phyloP scores from a whole-genome alignment of 371 early-diverging fungal genomes.

The Mortierella sp. region DNA sequence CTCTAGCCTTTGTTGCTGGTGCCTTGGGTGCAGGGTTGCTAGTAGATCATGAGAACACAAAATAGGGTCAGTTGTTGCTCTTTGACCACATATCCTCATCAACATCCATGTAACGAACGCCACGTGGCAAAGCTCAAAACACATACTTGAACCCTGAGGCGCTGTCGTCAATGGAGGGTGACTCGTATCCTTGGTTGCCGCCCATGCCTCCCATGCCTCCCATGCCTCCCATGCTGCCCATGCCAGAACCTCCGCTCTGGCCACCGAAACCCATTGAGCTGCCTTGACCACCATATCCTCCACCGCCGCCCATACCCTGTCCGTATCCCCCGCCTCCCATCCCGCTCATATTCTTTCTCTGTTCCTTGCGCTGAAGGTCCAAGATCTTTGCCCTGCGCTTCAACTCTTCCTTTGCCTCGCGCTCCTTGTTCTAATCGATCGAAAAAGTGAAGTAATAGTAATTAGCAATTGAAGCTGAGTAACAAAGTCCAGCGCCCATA shows the following conservation, averaged over 20 bases:
- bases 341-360: constrained; percentile 53
- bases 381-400: constrained; percentile 92
- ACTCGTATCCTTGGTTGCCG: constrained; percentile 60
- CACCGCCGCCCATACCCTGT: constrained; percentile 41
- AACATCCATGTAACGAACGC: not conserved
- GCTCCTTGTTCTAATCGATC: constrained; percentile 87
- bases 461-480: not conserved
- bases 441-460: not conserved
- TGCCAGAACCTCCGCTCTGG: constrained; percentile 37
- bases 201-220: constrained; percentile 61
- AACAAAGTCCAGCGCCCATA: not conserved
- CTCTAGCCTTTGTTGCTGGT: constrained; percentile 76
- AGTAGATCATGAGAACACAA: constrained; percentile 6
- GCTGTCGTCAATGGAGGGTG: constrained; percentile 37
- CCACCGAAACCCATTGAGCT: constrained; percentile 62
- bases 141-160: constrained; percentile 40
- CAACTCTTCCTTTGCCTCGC: constrained; percentile 96
- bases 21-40: constrained; percentile 56
- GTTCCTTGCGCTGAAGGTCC: constrained; percentile 91
- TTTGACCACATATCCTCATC: not conserved
- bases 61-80: not conserved
- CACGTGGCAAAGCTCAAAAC: not conserved
- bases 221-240: constrained; percentile 59
- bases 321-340: constrained; percentile 59
- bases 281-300: constrained; percentile 49